Evolutionary conservation across 129 eudicot genomes (phyloP).

Genomic region (Helichrysum umbraculigerum): DNA sequence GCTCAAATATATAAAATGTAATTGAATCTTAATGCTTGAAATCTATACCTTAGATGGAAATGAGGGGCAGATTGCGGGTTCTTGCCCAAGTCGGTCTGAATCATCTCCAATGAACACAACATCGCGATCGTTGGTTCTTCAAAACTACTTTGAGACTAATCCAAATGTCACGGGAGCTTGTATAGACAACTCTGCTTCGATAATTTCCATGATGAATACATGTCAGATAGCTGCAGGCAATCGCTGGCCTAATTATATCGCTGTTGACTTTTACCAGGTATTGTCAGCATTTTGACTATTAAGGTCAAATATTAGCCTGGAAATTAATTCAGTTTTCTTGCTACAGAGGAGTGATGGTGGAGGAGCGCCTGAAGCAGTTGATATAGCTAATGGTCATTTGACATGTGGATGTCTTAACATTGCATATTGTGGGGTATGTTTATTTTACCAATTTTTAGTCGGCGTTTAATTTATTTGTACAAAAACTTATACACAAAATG

Average conservation of each 20-base stretch:
- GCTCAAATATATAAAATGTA: background rate
- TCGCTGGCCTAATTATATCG: conserved; percentile 93
- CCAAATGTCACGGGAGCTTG: conserved; percentile 75
- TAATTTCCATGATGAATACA: conserved; percentile 67
- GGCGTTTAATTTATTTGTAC: background rate
- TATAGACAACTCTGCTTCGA: conserved; percentile 69
- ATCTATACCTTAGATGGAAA: conserved; percentile 63
- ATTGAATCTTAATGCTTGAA: background rate
- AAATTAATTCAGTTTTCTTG: conserved; percentile 13
- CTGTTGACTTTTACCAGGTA: conserved; percentile 94
- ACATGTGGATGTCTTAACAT: conserved; percentile 82
- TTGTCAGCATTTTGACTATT: conserved; percentile 7
- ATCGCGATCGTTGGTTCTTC: conserved; percentile 64
- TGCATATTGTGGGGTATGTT: conserved; percentile 85
- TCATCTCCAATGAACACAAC: conserved; percentile 72
- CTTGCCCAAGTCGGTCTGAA: conserved; percentile 84
- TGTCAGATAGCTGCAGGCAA: conserved; percentile 68
- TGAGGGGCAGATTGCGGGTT: conserved; percentile 64
- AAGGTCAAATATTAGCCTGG: background rate
- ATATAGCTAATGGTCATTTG: conserved; percentile 85
- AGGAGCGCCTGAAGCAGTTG: conserved; percentile 91
- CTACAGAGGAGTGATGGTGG: conserved; percentile 94
- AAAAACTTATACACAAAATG: background rate
- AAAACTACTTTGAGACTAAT: conserved; percentile 67
- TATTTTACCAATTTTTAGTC: background rate